These are phyloP conservation scores for Citrus hindsii DNA, from an alignment of 345 rosid species.

Conservation along the genomic window DNA sequence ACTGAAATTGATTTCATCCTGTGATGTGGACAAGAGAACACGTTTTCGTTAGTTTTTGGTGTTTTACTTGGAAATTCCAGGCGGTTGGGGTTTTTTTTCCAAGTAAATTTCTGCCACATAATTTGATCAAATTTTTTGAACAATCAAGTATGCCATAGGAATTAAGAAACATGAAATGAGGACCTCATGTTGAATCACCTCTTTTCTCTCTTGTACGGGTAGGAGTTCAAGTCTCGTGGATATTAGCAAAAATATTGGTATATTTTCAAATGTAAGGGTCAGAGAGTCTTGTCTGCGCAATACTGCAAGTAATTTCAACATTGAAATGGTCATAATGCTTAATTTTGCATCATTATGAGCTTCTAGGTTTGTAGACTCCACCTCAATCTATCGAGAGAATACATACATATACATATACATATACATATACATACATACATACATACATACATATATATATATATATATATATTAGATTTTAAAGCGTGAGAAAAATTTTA, in stretches of 20 bases:
- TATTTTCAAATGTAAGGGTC: not conserved
- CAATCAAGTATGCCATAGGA: too few species aligned
- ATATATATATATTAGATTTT: too few species aligned
- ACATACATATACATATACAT: rapidly evolving
- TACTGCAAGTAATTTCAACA: not conserved
- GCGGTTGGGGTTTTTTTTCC: not conserved
- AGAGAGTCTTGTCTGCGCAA: not conserved
- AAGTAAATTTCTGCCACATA: conserved; percentile 11
- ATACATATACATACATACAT: rapidly evolving
- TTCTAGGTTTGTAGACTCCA: not conserved
- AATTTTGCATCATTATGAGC: not conserved
- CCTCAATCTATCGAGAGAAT: not conserved
- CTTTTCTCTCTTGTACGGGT: too few species aligned
- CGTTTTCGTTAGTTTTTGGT: conserved; percentile 21
- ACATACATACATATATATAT: rapidly evolving
- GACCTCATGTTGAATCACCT: too few species aligned
- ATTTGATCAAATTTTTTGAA: conserved; percentile 7
- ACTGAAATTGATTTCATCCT: not conserved
- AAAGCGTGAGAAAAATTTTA: rapidly evolving
- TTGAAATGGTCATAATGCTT: conserved; percentile 25
- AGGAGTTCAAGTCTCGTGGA: too few species aligned
- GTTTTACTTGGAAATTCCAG: conserved; percentile 41
- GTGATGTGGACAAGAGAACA: not conserved
- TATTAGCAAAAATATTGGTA: too few species aligned
- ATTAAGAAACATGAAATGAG: too few species aligned